phyloP scores from a whole-genome alignment of 139 green algal genomes.

The Coccomyxa sp. region DNA sequence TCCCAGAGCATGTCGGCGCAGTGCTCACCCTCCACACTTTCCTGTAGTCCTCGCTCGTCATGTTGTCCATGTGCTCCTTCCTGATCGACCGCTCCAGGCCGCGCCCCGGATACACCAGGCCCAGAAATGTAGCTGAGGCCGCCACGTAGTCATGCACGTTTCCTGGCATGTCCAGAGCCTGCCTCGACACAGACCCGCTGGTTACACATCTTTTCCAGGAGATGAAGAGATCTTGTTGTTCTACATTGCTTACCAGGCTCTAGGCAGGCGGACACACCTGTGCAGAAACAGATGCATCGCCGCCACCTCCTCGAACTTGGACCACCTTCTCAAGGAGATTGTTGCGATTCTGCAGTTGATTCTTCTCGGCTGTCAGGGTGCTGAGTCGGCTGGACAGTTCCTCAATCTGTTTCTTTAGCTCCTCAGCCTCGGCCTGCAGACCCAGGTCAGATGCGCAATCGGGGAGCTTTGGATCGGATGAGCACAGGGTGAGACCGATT shows the following conservation, averaged over 20 bases:
- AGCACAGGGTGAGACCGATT: too few species aligned
- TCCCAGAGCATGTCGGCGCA: background rate
- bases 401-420: background rate
- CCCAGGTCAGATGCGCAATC: too few species aligned
- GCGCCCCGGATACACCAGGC: background rate
- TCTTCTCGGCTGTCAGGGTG: background rate
- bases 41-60: background rate
- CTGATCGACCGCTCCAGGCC: background rate
- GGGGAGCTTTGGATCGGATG: too few species aligned
- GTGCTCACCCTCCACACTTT: background rate
- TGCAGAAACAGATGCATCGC: too few species aligned
- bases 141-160: background rate
- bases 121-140: background rate
- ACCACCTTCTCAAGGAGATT: background rate
- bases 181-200: too few species aligned
- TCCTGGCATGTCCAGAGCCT: too few species aligned
- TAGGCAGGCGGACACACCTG: too few species aligned
- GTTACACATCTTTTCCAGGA: too few species aligned
- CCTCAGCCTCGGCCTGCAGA: background rate
- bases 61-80: slow-evolving; percentile 5
- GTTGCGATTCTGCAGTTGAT: background rate
- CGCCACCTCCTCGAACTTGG: background rate
- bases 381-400: background rate
- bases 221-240: too few species aligned
- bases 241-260: too few species aligned